Evolutionary conservation across 129 eudicot species (phyloP).

Genomic region (Chrysanthemum lavandulifolium): DNA sequence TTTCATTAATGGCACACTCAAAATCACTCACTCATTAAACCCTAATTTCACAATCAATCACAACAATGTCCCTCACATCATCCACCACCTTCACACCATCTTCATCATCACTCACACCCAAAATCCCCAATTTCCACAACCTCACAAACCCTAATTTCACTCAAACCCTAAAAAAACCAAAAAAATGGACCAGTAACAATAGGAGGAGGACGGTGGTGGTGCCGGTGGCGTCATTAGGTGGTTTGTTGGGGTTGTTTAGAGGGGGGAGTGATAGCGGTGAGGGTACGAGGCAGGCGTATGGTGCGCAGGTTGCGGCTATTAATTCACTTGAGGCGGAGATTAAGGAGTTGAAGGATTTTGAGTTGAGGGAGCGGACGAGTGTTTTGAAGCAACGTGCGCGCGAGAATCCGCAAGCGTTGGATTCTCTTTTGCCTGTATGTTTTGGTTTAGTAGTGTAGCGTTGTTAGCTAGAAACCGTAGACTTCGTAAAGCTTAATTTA

Average conservation of each 20-base stretch:
- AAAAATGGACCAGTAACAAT: too few relatives aligned
- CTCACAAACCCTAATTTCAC: too few relatives aligned
- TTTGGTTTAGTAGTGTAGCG: neutral
- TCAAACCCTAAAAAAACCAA: too few relatives aligned
- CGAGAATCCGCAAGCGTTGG: constrained; percentile 53
- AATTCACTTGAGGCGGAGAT: constrained; percentile 55
- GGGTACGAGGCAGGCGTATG: constrained; percentile 59
- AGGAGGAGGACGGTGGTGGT: constrained; percentile 7
- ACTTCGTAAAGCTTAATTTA: too few relatives aligned
- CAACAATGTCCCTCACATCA: too few relatives aligned
- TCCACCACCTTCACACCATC: too few relatives aligned
- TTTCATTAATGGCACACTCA: too few relatives aligned
- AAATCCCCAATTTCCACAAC: too few relatives aligned
- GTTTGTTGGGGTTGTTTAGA: constrained; percentile 60
- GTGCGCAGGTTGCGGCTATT: constrained; percentile 44
- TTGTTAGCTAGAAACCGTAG: neutral
- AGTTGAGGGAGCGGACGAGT: constrained; percentile 56
- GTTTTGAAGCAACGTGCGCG: constrained; percentile 56
- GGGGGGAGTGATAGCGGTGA: constrained; percentile 68
- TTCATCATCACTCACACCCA: too few relatives aligned
- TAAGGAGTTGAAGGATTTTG: constrained; percentile 43
- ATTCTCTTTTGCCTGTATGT: constrained; percentile 67
- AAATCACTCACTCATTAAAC: too few relatives aligned
- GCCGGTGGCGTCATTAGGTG: constrained; percentile 59
- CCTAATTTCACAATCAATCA: too few relatives aligned